Conservation (phyloP, 2,329 filamentous ascomycete species). For the Paradendryphiella salina region DNA sequence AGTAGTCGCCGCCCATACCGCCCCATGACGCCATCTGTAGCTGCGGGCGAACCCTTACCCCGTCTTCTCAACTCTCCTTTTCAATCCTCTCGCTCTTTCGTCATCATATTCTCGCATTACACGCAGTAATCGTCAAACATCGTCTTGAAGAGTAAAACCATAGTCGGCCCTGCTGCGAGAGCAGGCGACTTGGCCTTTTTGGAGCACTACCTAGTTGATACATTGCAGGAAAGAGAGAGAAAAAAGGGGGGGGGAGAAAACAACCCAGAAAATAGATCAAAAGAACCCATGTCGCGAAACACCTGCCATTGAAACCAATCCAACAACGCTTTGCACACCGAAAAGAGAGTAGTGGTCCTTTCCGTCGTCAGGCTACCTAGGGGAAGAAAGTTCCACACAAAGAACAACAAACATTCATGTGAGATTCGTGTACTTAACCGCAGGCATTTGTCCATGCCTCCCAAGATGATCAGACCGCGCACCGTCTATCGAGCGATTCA, state of each 20-base stretch:
- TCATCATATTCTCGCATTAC: not conserved
- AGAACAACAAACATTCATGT: slow-evolving; percentile 41
- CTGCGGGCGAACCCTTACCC: not conserved
- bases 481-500: slow-evolving; percentile 26
- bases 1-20: slow-evolving; percentile 10
- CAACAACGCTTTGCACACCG: slow-evolving; percentile 27
- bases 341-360: slow-evolving; percentile 30
- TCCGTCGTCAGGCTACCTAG: slow-evolving; percentile 10
- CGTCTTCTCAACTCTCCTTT: not conserved
- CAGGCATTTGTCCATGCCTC: slow-evolving; percentile 24
- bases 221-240: slow-evolving; percentile 30
- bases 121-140: slow-evolving; percentile 1
- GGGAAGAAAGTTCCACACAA: slow-evolving; percentile 27
- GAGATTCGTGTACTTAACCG: slow-evolving; percentile 39
- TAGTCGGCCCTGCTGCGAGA: slow-evolving; percentile 23
- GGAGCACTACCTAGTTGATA: slow-evolving; percentile 41
- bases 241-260: slow-evolving; percentile 21
- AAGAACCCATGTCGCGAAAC: slow-evolving; percentile 23
- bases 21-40: slow-evolving; percentile 20
- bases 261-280: slow-evolving; percentile 19
- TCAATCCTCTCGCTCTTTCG: not conserved
- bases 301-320: slow-evolving; percentile 20
- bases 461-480: slow-evolving; percentile 28
- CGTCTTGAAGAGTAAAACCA: slow-evolving; percentile 21
- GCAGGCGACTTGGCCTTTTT: slow-evolving; percentile 31